Evolutionary conservation across 129 eudicot genomes (phyloP), one percentile per base, ranked within the genome.

Genomic region (Oenanthe sinensis): DNA sequence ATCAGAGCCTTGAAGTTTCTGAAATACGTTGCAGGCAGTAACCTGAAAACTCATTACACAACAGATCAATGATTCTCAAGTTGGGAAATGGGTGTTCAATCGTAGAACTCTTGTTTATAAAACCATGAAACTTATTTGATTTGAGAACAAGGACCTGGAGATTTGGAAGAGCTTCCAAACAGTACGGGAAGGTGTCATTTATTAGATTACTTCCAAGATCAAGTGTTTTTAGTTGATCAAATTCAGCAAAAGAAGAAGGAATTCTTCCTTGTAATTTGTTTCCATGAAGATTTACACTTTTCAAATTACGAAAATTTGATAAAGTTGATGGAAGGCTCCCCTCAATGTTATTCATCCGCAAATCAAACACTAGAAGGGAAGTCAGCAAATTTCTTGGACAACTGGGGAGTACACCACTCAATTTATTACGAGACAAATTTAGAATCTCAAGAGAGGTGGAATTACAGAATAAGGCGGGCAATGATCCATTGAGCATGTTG

Each of bases 21-120:
- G 30, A 87, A 58, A 49, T 75, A 72, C 0, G 5, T 22, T 28
- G 8, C 1, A 5, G 87, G 87, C 14, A 79, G 40, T 8, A 26
- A 6, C 90, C 85, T 12, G 26, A 48, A 67, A 87, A 87, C 46
- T 10, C 47, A 68, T 84, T 84, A 33, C 37, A 30, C 7, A 87
- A 81, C 3, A 86, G 76, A 20, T 78, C 87, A 39, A 86, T 48
- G 28, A 86, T 80, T 43, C 76, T 68, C 49, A 86, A 44, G n/a
- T 28, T 70, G 5, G 83, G 76, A 47, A 86, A 83, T 54, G 62
- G 62, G 26, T 54, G 62, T 19, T 5, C 26, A 0, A 54, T 0
- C 62, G 6, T 20, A 54, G 62, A 54, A 54, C 10, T 20, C 11
- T 5, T 19, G 62, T 54, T 54, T 54, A 54, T 20, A 19, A 54